Base-by-base conservation (phyloP, 2,329 filamentous ascomycete genomes). In the Claviceps digitariae region DNA sequence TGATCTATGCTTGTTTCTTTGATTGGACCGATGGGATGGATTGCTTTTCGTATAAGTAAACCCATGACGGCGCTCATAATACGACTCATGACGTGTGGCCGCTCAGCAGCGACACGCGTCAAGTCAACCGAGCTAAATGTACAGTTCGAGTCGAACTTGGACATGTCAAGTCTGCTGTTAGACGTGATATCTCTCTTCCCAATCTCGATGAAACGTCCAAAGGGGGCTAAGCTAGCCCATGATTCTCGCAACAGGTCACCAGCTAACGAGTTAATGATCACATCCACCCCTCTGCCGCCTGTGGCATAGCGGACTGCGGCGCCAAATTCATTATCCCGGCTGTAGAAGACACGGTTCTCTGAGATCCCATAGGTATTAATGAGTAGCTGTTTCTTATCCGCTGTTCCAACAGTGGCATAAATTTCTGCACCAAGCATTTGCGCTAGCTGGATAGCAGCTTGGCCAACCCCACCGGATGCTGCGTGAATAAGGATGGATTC, bases 281-380 rank as follows among this genome's bases (percentile, higher is more conserved):
- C 81, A 66, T 90, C 86, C 1, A 84, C 84, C 12, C 86, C 86
- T 3, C 60, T 66, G 13, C 76, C 77, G 0, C 55, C 53, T 0
- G 69, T 72, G 2, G 57, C 58, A 27, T 23, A 59, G 51, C 29
- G 54, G 40, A n/a, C 57, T 7, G 27, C 54, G 49, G 2, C 54
- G 48, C 0, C 57, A 25, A 67, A 66, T 17, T 55, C 56, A 4
- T 55, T 41, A 34, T 63, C 59, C 34, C 62, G 54, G 38, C 57
- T 62, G 49, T 60, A 63, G 49, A 66, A 64, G 29, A 66, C 62
- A 34, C 53, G 62, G 43, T 64, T 61, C 3, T 65, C 61, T 0
- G 67, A 62, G 4, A 77, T 64, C 2, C 63, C 64, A 51, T 69
- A 74, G 10, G 59, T 59, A 0, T 64, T 55, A 34, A 59, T 56